A percentile compares a stretch with the other conserved stretches of the same genome.
Conservation (phyloP, 108 stramenopile species). For the Nitzschia palea region DNA sequence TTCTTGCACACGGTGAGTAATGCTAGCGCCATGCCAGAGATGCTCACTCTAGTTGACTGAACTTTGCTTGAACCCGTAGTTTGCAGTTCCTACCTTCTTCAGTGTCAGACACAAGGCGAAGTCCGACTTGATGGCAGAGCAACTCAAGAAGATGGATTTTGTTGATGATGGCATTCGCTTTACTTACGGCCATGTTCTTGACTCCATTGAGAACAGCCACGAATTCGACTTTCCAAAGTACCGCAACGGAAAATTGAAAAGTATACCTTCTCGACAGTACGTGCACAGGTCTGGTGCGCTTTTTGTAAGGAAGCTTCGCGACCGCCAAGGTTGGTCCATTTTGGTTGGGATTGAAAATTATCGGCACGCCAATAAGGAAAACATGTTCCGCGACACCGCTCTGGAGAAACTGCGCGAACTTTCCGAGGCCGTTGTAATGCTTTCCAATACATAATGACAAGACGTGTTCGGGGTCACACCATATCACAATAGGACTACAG, state of each 20-base stretch:
- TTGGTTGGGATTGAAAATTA: constrained; percentile 40
- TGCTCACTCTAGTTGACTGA: not conserved
- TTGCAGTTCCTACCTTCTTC: constrained; percentile 60
- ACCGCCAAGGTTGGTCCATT: constrained; percentile 46
- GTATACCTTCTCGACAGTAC: constrained; percentile 52
- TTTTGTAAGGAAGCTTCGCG: constrained; percentile 56
- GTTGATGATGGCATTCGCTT: constrained; percentile 77
- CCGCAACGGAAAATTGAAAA: constrained; percentile 21
- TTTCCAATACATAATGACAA: too few relatives aligned
- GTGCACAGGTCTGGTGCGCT: constrained; percentile 75
- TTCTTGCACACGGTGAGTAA: constrained; percentile 65
- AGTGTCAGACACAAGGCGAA: constrained; percentile 41
- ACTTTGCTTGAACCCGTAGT: constrained; percentile 19
- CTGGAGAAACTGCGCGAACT: not conserved
- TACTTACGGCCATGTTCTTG: constrained; percentile 56
- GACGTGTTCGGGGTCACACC: too few relatives aligned
- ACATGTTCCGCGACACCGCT: constrained; percentile 22
- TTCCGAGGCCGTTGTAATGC: not conserved
- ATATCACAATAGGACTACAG: too few relatives aligned
- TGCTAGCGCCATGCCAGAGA: not conserved
- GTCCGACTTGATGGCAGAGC: constrained; percentile 46
- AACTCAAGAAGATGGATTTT: constrained; percentile 58
- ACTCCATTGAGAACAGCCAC: constrained; percentile 52
- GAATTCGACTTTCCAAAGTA: constrained; percentile 65
- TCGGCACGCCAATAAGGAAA: constrained; percentile 26